Evolutionary conservation across 78 protist species (phyloP).

Genomic region (slime mould (Dictyostelium discoideum)): dicty_2.7 NC_007091.3:1100001-1100500

Average conservation of each 20-base stretch:
- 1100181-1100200: not conserved
- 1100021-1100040: not conserved
- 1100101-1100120: slow-evolving; percentile 26
- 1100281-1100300: too few relatives aligned
- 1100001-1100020: too few relatives aligned
- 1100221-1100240: not conserved
- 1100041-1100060: slow-evolving; percentile 10
- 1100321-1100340: not conserved
- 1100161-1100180: not conserved
- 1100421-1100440: not conserved
- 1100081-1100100: slow-evolving; percentile 1
- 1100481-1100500: slow-evolving; percentile 76
- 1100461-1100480: slow-evolving; percentile 60
- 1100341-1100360: not conserved
- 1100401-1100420: not conserved
- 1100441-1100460: not conserved
- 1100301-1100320: not conserved
- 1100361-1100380: not conserved
- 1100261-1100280: not conserved
- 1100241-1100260: not conserved
- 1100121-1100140: not conserved
- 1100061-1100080: not conserved
- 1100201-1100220: too few relatives aligned
- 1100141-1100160: too few relatives aligned
- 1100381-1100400: not conserved